These are phyloP conservation scores for Phellopilus nigrolimitatus DNA, from an alignment of 1,284 basidiomycete genomes.

Conservation along the genomic window DNA sequence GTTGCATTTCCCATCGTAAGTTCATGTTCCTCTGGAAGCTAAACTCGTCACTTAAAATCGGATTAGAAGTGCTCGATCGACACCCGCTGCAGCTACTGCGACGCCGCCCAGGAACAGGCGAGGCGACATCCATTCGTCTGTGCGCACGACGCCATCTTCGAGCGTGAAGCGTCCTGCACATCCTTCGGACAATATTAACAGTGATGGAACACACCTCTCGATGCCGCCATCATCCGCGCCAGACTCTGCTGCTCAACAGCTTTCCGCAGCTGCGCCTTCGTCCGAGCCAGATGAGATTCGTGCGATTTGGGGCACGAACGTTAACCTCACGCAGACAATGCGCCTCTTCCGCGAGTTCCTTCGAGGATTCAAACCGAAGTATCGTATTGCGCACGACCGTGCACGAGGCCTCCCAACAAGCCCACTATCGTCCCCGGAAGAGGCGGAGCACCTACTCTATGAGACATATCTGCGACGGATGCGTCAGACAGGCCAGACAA, in stretches of 20 bases:
- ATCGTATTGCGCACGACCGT: conserved; percentile 74
- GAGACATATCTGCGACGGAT: conserved; percentile 82
- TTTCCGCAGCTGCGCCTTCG: conserved; percentile 42
- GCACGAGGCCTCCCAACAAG: conserved; percentile 54
- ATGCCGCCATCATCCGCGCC: conserved; percentile 61
- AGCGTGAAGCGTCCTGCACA: conserved; percentile 33
- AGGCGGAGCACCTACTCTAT: conserved; percentile 71
- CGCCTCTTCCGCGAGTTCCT: conserved; percentile 87
- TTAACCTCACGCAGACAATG: conserved; percentile 89
- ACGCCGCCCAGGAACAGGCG: conserved; percentile 68
- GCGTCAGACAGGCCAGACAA: conserved; percentile 87
- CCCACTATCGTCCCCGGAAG: conserved; percentile 54
- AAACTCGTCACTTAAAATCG: conserved; percentile 19
- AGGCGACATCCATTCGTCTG: conserved; percentile 81
- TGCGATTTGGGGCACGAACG: conserved; percentile 96
- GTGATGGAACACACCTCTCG: conserved; percentile 52
- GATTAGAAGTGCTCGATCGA: conserved; percentile 20
- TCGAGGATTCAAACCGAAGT: conserved; percentile 91
- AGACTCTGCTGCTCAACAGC: conserved; percentile 49
- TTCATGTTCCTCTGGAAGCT: conserved; percentile 15
- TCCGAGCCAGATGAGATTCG: conserved; percentile 78
- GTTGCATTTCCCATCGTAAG: conserved; percentile 58
- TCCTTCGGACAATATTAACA: conserved; percentile 40
- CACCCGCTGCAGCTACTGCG: conserved; percentile 32
- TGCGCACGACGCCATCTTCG: conserved; percentile 57